Evolutionary conservation across 176 grass and related monocot genomes (phyloP), one percentile per base, ranked within the genome.

Genomic region (Otatea glauca): DNA sequence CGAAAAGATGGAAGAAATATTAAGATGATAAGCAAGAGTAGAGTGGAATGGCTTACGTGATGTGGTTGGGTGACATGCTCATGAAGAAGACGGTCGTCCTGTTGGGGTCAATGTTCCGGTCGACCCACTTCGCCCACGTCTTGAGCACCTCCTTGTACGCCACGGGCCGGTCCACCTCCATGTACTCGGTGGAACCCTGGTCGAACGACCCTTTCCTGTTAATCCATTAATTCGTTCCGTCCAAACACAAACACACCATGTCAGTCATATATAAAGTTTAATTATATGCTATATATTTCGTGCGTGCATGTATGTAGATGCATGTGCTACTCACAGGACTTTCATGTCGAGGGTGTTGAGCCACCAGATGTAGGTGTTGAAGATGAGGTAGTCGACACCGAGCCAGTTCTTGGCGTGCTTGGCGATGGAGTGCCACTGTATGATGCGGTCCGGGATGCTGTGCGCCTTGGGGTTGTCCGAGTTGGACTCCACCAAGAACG

Each of bases 321-420:
- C 10, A 6, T 9, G 35, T 25, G 5, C 10, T 60, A 86, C 96
- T 90, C 44, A 99, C 97, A 99, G 85, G 71, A 99, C 72, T 87
- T 99, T 99, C 86, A 96, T 96, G 50, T 92, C 78, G 70, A 94
- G 79, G 2, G 87, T 92, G 90, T 92, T 99, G 64, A 96, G 79
- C 97, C 97, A 99, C 97, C 97, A 99, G 82, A 99, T 99, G 78
- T 99, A 99, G 0, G 93, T 96, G 84, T 99, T 99, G 92, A 99
- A 99, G 86, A 99, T 12, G 80, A 99, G 83, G 83, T 99, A 99
- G 88, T 96, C 97, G 56, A 99, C 97, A 47, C 49, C 88, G 43
- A 92, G 0, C 97, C 97, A 99, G 92, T 94, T 86, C 44, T 45
- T 21, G 0, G 91, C 97, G 81, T 99, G 97, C 88, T 78, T 96